Percentiles rank a stretch among this genome's conserved stretches.
Conservation (phyloP, 2,329 filamentous ascomycete genomes). For the Podosphaera fusca region DNA sequence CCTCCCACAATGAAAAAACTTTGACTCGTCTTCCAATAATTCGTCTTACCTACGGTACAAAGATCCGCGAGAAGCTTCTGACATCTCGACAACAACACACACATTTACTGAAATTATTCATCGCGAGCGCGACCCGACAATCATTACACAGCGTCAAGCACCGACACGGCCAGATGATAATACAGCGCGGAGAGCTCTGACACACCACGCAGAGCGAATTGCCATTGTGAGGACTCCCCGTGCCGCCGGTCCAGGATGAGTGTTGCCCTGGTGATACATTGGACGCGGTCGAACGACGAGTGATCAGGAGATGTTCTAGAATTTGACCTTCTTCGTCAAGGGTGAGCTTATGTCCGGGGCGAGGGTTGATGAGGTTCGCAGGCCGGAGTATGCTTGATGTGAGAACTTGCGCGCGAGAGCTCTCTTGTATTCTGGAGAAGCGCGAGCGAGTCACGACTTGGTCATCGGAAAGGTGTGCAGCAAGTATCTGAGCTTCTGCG, state of each 20-base stretch:
- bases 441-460: conserved; percentile 61
- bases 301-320: conserved; percentile 34
- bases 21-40: too few relatives aligned
- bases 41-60: conserved; percentile 35
- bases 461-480: conserved; percentile 51
- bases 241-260: conserved; percentile 44
- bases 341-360: conserved; percentile 21
- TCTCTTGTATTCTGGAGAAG: conserved; percentile 44
- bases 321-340: conserved; percentile 36
- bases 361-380: conserved; percentile 11
- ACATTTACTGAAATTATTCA: conserved; percentile 94
- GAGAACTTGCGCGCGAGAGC: conserved; percentile 47
- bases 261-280: not conserved
- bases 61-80: conserved; percentile 72
- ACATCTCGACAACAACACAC: conserved; percentile 84
- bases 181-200: conserved; percentile 61
- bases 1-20: too few relatives aligned
- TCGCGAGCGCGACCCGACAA: conserved; percentile 74
- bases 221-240: conserved; percentile 45
- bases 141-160: conserved; percentile 90
- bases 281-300: conserved; percentile 11
- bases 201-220: conserved; percentile 85
- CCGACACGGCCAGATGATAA: conserved; percentile 90
- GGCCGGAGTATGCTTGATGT: conserved; percentile 22
- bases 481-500: conserved; percentile 58